phyloP scores from a whole-genome alignment of 148 eudicot species.

The Rhododendron ferrugineum region DNA sequence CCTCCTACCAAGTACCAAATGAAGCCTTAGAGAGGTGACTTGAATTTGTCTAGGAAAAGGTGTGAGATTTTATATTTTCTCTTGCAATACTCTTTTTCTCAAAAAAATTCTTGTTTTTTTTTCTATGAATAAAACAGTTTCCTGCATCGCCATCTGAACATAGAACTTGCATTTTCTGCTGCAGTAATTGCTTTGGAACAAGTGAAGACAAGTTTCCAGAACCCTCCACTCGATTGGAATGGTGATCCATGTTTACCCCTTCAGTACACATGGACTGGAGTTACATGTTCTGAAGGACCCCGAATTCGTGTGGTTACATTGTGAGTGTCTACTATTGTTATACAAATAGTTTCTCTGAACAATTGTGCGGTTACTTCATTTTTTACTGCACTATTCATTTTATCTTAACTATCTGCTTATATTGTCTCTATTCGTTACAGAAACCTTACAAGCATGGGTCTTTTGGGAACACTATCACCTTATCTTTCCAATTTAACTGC shows the following conservation, averaged over 20 bases:
- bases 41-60: slow-evolving; percentile 1
- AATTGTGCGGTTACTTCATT: background rate
- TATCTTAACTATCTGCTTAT: background rate
- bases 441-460: slow-evolving; percentile 65
- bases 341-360: background rate
- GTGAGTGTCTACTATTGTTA: slow-evolving; percentile 43
- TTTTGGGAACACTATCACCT: slow-evolving; percentile 72
- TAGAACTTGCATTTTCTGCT: slow-evolving; percentile 14
- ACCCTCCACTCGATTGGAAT: slow-evolving; percentile 83
- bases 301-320: slow-evolving; percentile 59
- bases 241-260: slow-evolving; percentile 97
- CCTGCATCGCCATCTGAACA: background rate
- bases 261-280: slow-evolving; percentile 86
- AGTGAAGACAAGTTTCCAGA: slow-evolving; percentile 42
- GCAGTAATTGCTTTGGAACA: slow-evolving; percentile 59
- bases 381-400: background rate
- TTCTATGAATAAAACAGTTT: background rate
- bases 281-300: slow-evolving; percentile 62
- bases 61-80: background rate
- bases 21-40: background rate
- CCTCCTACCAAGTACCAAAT: background rate
- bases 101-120: background rate
- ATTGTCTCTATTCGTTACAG: slow-evolving; percentile 34
- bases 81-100: background rate
- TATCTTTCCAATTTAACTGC: slow-evolving; percentile 72